These are phyloP conservation scores for Tuber microsphaerosporum DNA, from an alignment of 495 filamentous ascomycete species.

Conservation along the genomic window DNA sequence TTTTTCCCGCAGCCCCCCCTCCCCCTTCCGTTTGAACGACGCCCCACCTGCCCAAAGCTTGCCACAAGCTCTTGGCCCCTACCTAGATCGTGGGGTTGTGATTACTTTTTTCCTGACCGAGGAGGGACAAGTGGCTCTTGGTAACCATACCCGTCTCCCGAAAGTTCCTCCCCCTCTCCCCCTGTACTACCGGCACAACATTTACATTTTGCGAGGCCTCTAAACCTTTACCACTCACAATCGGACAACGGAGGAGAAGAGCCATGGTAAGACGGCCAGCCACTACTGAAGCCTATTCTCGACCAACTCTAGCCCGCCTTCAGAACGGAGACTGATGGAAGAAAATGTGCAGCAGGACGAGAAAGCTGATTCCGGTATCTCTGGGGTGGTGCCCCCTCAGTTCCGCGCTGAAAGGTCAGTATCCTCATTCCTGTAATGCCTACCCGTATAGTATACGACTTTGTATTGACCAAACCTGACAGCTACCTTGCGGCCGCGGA, in stretches of 20 bases:
- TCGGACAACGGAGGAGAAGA: constrained; percentile 17
- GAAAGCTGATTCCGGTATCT: constrained; percentile 28
- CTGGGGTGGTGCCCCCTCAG: constrained; percentile 21
- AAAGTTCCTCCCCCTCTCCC: not conserved
- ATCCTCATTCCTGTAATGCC: constrained; percentile 5
- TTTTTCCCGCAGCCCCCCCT: not conserved
- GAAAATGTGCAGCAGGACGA: constrained; percentile 2
- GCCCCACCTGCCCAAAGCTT: not conserved
- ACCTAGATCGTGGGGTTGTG: constrained; percentile 21
- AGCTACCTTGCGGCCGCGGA: constrained; percentile 34
- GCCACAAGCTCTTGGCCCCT: constrained; percentile 10
- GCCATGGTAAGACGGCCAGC: constrained; percentile 13
- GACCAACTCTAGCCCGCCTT: not conserved
- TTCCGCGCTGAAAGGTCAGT: constrained; percentile 6
- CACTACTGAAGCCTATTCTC: not conserved
- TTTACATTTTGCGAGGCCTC: not conserved
- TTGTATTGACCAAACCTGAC: constrained; percentile 5
- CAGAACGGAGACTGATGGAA: constrained; percentile 6
- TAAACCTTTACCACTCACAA: not conserved
- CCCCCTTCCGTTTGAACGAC: not conserved
- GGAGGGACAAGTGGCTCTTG: constrained; percentile 2
- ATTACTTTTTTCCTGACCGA: not conserved
- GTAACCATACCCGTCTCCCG: not conserved
- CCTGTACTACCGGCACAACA: constrained; percentile 1
- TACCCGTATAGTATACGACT: not conserved